Evolutionary conservation across 164 flowering plant genomes (phyloP).

Genomic region (Berberis thunbergii): DNA sequence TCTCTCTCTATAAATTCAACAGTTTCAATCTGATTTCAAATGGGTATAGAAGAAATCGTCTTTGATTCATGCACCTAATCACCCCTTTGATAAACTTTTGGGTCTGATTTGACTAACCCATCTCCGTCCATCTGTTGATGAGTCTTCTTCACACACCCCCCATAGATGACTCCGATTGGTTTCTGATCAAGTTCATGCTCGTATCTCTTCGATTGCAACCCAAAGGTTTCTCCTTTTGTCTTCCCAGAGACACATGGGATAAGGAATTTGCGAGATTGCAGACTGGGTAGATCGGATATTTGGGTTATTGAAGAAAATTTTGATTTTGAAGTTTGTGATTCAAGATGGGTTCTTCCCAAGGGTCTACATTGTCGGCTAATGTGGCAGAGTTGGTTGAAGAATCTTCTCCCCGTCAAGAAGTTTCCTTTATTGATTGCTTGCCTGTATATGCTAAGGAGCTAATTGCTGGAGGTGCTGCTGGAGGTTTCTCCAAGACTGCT

Average conservation of each 20-base stretch:
- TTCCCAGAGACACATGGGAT: slow-evolving; percentile 77
- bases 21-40: too few relatives aligned
- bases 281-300: slow-evolving; percentile 38
- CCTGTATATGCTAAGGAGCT: slow-evolving; percentile 85
- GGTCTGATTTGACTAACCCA: too few relatives aligned
- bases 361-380: slow-evolving; percentile 50
- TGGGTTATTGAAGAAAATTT: not conserved
- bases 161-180: too few relatives aligned
- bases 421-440: slow-evolving; percentile 38
- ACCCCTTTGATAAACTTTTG: too few relatives aligned
- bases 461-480: slow-evolving; percentile 92
- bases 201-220: too few relatives aligned
- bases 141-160: too few relatives aligned
- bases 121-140: too few relatives aligned
- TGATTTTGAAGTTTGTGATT: slow-evolving; percentile 1
- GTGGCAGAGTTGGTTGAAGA: slow-evolving; percentile 63
- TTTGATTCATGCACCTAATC: too few relatives aligned
- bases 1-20: too few relatives aligned
- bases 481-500: slow-evolving; percentile 79
- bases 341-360: slow-evolving; percentile 70
- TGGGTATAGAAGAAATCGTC: too few relatives aligned
- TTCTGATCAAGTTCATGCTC: too few relatives aligned
- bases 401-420: slow-evolving; percentile 28
- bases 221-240: slow-evolving; percentile 32
- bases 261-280: slow-evolving; percentile 56